These are phyloP conservation scores for Corylus americana DNA, from an alignment of 306 rosid genomes.

Conservation along the genomic window DNA sequence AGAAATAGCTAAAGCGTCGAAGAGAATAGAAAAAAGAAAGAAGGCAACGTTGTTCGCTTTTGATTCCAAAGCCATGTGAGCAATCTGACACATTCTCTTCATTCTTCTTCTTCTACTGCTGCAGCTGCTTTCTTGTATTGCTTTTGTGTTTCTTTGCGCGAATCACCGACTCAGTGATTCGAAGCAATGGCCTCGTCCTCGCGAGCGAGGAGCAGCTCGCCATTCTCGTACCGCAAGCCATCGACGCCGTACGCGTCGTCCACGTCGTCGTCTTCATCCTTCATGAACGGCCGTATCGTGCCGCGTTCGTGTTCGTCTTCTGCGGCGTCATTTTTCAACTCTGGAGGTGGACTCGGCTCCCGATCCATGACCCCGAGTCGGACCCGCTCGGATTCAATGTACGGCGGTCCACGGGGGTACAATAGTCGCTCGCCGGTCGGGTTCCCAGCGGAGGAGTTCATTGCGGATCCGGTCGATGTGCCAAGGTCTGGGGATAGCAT, in stretches of 20 bases:
- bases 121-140: background rate
- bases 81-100: conserved; percentile 71
- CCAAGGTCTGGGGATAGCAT: conserved; percentile 84
- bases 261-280: conserved; percentile 72
- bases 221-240: conserved; percentile 81
- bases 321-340: conserved; percentile 68
- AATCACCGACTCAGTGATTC: conserved; percentile 54
- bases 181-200: conserved; percentile 89
- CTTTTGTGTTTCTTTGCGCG: conserved; percentile 28
- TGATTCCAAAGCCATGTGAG: conserved; percentile 71
- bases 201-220: conserved; percentile 90
- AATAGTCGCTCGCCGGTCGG: conserved; percentile 61
- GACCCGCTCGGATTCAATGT: conserved; percentile 65
- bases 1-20: conserved; percentile 33
- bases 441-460: conserved; percentile 66
- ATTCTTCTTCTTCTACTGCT: conserved; percentile 7
- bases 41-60: conserved; percentile 54
- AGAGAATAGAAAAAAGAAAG: conserved; percentile 20
- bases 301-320: conserved; percentile 87
- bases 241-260: conserved; percentile 71
- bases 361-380: conserved; percentile 87
- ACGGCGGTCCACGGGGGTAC: conserved; percentile 42
- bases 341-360: conserved; percentile 59
- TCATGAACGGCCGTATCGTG: conserved; percentile 62
- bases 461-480: conserved; percentile 57